phyloP scores from a whole-genome alignment of 1,284 basidiomycete genomes.

The Tylopilus orsonianus region DNA sequence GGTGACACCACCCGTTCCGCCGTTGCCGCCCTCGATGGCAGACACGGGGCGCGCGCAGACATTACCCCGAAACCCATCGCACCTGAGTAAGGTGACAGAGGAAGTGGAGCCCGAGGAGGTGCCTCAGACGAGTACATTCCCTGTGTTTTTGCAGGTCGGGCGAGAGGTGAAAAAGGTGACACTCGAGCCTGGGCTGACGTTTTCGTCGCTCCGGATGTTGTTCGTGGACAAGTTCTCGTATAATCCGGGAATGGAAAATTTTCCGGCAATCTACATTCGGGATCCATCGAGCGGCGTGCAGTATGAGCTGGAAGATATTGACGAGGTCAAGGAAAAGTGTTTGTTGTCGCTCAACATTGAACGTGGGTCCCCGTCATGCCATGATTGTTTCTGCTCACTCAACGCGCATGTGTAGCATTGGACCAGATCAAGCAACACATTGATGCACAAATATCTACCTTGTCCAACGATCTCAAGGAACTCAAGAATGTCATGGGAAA shows the following conservation, averaged over 20 bases:
- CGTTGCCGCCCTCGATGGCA: constrained; percentile 30
- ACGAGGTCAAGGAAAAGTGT: constrained; percentile 89
- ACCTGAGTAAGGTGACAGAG: constrained; percentile 25
- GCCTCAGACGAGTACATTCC: constrained; percentile 43
- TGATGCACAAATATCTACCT: constrained; percentile 80
- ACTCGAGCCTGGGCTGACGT: constrained; percentile 70
- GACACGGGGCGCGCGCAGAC: constrained; percentile 35
- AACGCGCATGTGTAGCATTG: constrained; percentile 59
- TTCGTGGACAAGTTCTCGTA: constrained; percentile 97
- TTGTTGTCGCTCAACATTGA: constrained; percentile 93
- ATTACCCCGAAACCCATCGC: constrained; percentile 34
- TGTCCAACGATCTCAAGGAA: constrained; percentile 93
- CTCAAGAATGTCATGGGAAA: constrained; percentile 67
- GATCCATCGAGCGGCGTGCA: constrained; percentile 90
- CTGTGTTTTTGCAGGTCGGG: constrained; percentile 89
- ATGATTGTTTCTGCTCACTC: constrained; percentile 3
- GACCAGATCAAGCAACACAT: constrained; percentile 99
- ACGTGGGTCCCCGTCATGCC: constrained; percentile 59
- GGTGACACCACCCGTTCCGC: constrained; percentile 50
- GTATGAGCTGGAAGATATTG: constrained; percentile 94
- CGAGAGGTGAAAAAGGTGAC: constrained; percentile 88
- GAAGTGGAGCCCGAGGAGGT: constrained; percentile 24
- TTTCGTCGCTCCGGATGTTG: constrained; percentile 76
- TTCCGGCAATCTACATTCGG: constrained; percentile 94
- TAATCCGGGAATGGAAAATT: constrained; percentile 90